Conservation (phyloP, 2,329 filamentous ascomycete species). For the Moelleriella libera region DNA sequence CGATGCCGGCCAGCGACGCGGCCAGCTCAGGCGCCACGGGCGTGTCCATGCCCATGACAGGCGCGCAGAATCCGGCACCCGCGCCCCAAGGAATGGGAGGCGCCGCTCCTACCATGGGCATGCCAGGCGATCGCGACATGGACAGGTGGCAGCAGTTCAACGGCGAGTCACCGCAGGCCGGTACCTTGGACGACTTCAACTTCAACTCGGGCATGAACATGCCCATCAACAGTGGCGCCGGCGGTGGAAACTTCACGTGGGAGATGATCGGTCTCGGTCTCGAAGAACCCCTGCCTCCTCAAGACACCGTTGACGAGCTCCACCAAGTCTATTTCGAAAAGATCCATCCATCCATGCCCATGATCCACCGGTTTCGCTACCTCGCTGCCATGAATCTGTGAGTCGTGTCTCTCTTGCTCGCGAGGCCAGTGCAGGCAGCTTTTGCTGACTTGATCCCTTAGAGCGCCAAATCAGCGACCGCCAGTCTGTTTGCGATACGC, state of each 20-base stretch:
- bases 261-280: conserved; percentile 53
- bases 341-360: conserved; percentile 69
- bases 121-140: conserved; percentile 31
- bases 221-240: conserved; percentile 31
- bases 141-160: conserved; percentile 43
- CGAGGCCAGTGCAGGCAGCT: not conserved
- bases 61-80: conserved; percentile 12
- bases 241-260: conserved; percentile 56
- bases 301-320: conserved; percentile 67
- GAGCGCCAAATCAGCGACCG: conserved; percentile 69
- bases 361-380: conserved; percentile 83
- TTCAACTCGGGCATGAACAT: conserved; percentile 37
- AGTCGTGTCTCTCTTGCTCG: conserved; percentile 9
- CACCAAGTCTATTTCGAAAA: conserved; percentile 85
- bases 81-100: conserved; percentile 17
- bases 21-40: conserved; percentile 15
- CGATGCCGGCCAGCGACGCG: conserved; percentile 6
- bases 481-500: conserved; percentile 83
- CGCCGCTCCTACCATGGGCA: conserved; percentile 30
- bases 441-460: conserved; percentile 11
- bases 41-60: conserved; percentile 12
- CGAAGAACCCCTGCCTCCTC: conserved; percentile 43
- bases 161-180: conserved; percentile 36
- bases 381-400: conserved; percentile 75
- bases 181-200: conserved; percentile 39